Percentiles rank a stretch among this genome's conserved stretches.
phyloP scores from a whole-genome alignment of 371 early-diverging fungal genomes.

The Catenaria anguillulae region DNA sequence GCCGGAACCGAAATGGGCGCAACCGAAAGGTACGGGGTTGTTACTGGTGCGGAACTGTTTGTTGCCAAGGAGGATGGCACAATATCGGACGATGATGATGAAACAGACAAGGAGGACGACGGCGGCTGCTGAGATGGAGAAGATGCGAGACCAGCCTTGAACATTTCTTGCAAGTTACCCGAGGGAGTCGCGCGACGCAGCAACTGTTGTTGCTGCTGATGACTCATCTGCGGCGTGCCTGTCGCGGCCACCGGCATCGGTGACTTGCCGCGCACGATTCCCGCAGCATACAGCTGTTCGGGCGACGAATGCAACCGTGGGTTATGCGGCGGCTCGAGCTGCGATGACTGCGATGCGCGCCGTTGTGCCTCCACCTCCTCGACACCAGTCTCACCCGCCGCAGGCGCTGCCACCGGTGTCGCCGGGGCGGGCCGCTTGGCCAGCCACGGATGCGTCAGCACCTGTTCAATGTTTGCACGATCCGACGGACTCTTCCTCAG shows the following conservation, averaged over 20 bases:
- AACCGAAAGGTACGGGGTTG: neutral
- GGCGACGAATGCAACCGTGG: neutral
- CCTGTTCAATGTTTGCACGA: conserved; percentile 43
- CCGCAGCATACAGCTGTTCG: neutral
- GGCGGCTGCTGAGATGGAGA: neutral
- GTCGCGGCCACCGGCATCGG: neutral
- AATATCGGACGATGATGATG: too few species aligned
- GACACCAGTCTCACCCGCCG: neutral
- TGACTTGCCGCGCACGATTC: too few species aligned
- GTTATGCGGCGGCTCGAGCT: neutral
- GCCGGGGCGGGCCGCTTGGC: neutral
- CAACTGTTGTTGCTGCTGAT: too few species aligned
- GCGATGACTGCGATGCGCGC: too few species aligned
- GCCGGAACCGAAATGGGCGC: neutral
- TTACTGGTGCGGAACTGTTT: neutral
- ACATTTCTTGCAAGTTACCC: neutral
- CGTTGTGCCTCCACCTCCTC: too few species aligned
- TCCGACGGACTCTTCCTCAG: conserved; percentile 34
- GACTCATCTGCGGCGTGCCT: neutral
- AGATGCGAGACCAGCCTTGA: neutral
- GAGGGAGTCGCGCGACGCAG: neutral
- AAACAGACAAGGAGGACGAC: too few species aligned
- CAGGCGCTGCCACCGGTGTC: neutral
- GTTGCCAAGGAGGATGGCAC: neutral
- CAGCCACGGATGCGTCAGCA: conserved; percentile 46